Percentiles rank a stretch among this genome's conserved stretches.
phyloP scores from a whole-genome alignment of 164 flowering plant genomes.

The Annona squamosa region DNA sequence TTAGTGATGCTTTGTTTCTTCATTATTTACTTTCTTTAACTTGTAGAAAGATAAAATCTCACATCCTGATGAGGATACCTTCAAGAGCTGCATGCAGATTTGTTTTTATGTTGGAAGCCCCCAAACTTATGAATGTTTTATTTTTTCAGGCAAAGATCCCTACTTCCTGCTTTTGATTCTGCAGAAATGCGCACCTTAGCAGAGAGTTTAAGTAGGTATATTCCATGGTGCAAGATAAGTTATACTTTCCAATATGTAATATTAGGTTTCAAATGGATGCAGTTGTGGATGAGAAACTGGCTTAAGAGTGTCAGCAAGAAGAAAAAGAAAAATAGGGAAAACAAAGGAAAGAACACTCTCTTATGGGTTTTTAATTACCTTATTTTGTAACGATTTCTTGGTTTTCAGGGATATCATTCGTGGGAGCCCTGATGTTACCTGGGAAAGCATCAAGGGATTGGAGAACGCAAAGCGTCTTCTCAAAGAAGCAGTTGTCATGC shows the following conservation, averaged over 20 bases:
- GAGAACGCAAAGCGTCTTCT: constrained; percentile 89
- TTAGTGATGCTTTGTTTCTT: too few species aligned
- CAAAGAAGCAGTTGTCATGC: constrained; percentile 99
- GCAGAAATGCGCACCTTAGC: constrained; percentile 80
- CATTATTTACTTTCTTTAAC: not conserved
- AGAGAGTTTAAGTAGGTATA: constrained; percentile 84
- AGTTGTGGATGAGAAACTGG: too few species aligned
- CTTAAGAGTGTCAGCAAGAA: too few species aligned
- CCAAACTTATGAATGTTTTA: constrained; percentile 7
- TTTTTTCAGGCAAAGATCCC: constrained; percentile 59
- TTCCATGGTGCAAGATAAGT: not conserved
- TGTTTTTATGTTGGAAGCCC: not conserved
- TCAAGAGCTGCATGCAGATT: not conserved
- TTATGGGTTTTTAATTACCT: too few species aligned
- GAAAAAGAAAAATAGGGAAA: too few species aligned
- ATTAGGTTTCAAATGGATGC: too few species aligned
- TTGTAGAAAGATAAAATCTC: not conserved
- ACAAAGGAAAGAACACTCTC: too few species aligned
- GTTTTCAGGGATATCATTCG: constrained; percentile 78
- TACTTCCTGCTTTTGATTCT: constrained; percentile 88
- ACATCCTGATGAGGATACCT: not conserved
- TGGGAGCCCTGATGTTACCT: constrained; percentile 93
- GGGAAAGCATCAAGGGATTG: constrained; percentile 96
- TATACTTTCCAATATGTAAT: too few species aligned
- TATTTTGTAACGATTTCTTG: not conserved